phyloP scores from a whole-genome alignment of 2,329 filamentous ascomycete genomes.

The Aspergillus hiratsukae region DNA sequence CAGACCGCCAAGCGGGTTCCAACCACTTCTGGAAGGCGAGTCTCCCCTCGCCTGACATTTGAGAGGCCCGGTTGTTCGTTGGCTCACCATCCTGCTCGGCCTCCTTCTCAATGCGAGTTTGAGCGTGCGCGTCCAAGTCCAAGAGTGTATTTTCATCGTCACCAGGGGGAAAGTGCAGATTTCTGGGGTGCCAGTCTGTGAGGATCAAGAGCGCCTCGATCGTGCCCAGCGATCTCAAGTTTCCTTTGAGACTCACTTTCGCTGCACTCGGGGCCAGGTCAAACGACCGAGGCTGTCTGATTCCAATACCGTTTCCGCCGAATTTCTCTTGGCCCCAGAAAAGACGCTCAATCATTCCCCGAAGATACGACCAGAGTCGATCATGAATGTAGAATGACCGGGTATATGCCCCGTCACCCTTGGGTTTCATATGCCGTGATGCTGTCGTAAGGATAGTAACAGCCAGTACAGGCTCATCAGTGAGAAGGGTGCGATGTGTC shows the following conservation, averaged over 20 bases:
- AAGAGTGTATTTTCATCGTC: slow-evolving; percentile 62
- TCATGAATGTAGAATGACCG: slow-evolving; percentile 90
- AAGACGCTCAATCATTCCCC: slow-evolving; percentile 90
- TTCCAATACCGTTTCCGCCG: slow-evolving; percentile 61
- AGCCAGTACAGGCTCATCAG: slow-evolving; percentile 86
- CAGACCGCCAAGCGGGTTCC: slow-evolving; percentile 89
- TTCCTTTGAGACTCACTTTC: slow-evolving; percentile 59
- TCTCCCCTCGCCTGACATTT: slow-evolving; percentile 68
- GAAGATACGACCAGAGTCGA: slow-evolving; percentile 88
- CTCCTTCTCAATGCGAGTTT: slow-evolving; percentile 51
- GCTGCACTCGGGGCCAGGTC: slow-evolving; percentile 55
- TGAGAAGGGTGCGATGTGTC: slow-evolving; percentile 73
- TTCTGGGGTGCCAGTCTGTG: slow-evolving; percentile 95
- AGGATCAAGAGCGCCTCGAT: slow-evolving; percentile 91
- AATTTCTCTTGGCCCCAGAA: slow-evolving; percentile 97
- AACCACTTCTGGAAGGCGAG: slow-evolving; percentile 87
- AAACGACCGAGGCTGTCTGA: slow-evolving; percentile 66
- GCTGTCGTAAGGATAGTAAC: slow-evolving; percentile 89
- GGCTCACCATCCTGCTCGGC: slow-evolving; percentile 39
- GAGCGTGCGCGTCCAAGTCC: slow-evolving; percentile 63
- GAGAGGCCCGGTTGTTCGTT: slow-evolving; percentile 42
- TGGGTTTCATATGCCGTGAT: slow-evolving; percentile 76
- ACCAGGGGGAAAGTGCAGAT: slow-evolving; percentile 81
- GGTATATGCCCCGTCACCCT: slow-evolving; percentile 74
- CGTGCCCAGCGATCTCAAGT: slow-evolving; percentile 82